Evolutionary conservation across 78 protist genomes (phyloP).

Genomic region (Emiliania huxleyi): DNA sequence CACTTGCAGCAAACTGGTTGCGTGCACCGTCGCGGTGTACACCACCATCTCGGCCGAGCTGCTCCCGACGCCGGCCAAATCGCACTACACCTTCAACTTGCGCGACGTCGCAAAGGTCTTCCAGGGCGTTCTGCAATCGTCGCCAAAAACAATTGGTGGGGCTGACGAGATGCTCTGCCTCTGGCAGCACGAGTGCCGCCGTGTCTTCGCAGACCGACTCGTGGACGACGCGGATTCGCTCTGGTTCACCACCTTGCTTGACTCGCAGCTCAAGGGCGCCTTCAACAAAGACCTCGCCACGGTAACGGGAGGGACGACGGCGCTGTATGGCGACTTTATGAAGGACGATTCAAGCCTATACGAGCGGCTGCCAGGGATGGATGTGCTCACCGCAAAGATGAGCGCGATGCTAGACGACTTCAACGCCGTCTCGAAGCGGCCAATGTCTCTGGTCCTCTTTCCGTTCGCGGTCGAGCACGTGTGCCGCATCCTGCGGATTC

Average conservation of each 20-base stretch:
- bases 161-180: conserved; percentile 9
- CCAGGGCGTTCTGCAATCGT: conserved; percentile 34
- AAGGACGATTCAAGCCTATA: background rate
- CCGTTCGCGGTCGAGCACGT: conserved; percentile 46
- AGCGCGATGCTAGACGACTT: conserved; percentile 19
- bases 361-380: conserved; percentile 8
- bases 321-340: conserved; percentile 56
- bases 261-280: background rate
- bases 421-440: conserved; percentile 46
- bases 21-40: conserved; percentile 21
- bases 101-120: conserved; percentile 58
- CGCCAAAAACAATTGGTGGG: background rate
- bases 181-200: conserved; percentile 57
- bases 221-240: conserved; percentile 38
- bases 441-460: conserved; percentile 66
- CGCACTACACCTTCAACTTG: conserved; percentile 69
- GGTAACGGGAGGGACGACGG: background rate
- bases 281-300: background rate
- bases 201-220: conserved; percentile 60
- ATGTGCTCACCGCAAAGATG: background rate
- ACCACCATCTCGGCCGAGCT: conserved; percentile 13
- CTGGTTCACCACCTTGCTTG: conserved; percentile 14
- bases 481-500: conserved; percentile 41
- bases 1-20: background rate
- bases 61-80: conserved; percentile 58